Evolutionary conservation across 495 filamentous ascomycete species (phyloP).

Genomic region (Neurospora cerealis): DNA sequence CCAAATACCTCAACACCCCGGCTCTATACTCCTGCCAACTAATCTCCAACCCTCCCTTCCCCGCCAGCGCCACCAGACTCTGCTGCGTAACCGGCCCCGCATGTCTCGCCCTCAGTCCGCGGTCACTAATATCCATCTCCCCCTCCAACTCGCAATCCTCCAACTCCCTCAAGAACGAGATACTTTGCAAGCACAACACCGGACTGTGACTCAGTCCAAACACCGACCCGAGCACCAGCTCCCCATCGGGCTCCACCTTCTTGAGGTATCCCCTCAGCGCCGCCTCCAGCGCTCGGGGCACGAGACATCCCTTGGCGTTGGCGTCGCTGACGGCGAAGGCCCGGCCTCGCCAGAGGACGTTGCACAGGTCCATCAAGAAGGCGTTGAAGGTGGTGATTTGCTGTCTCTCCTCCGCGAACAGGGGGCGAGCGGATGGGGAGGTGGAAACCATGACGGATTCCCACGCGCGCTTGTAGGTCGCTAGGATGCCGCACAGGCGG

Average conservation of each 20-base stretch:
- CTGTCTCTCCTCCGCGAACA: conserved; percentile 33
- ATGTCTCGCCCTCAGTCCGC: conserved; percentile 43
- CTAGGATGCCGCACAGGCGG: conserved; percentile 55
- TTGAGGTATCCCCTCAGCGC: conserved; percentile 37
- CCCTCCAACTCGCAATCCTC: conserved; percentile 44
- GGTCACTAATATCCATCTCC: neutral
- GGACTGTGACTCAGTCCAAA: conserved; percentile 66
- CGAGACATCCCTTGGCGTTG: conserved; percentile 64
- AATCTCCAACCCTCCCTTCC: conserved; percentile 59
- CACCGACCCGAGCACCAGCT: conserved; percentile 40
- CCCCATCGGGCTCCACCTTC: conserved; percentile 22
- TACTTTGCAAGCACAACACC: conserved; percentile 53
- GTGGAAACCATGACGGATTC: conserved; percentile 45
- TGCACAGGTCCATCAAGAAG: conserved; percentile 83
- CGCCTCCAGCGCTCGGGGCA: conserved; percentile 38
- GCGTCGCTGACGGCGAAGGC: conserved; percentile 58
- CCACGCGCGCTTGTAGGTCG: conserved; percentile 65
- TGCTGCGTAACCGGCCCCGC: conserved; percentile 68
- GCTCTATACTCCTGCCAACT: conserved; percentile 67
- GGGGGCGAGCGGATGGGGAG: conserved; percentile 9
- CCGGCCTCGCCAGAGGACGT: conserved; percentile 71
- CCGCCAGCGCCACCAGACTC: conserved; percentile 50
- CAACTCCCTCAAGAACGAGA: conserved; percentile 55
- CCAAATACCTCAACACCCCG: conserved; percentile 62
- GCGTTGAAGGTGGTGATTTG: conserved; percentile 70